Conservation (phyloP, 2,329 filamentous ascomycete species). For the Plenodomus tracheiphilus region DNA sequence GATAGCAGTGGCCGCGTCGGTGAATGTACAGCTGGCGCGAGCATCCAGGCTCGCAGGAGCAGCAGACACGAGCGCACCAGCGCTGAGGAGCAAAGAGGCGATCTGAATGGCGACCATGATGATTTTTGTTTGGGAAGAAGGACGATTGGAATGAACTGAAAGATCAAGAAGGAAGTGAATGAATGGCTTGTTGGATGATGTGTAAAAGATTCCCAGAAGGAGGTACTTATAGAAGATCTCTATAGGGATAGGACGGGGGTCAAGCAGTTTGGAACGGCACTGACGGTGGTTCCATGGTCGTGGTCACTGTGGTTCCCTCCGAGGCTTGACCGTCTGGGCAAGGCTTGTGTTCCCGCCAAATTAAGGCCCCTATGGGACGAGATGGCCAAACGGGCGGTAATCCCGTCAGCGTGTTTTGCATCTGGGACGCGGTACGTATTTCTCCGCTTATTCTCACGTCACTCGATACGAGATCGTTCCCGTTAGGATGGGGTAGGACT, state of each 20-base stretch:
- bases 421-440: conserved; percentile 1
- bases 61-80: conserved; percentile 36
- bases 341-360: conserved; percentile 27
- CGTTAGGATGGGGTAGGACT: neutral
- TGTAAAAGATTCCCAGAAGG: neutral
- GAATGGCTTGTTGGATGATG: conserved; percentile 11
- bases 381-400: conserved; percentile 13
- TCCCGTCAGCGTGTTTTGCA: conserved; percentile 1
- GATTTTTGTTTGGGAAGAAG: conserved; percentile 7
- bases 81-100: conserved; percentile 26
- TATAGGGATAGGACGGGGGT: neutral
- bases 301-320: conserved; percentile 2
- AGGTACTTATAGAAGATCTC: conserved; percentile 19
- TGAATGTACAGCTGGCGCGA: conserved; percentile 59
- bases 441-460: neutral
- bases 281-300: conserved; percentile 2
- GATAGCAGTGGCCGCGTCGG: conserved; percentile 53
- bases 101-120: conserved; percentile 28
- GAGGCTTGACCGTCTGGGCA: conserved; percentile 35
- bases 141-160: conserved; percentile 1
- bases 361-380: conserved; percentile 26
- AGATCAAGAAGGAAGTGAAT: neutral
- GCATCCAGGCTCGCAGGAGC: conserved; percentile 33
- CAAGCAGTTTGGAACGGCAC: neutral
- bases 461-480: neutral